phyloP scores from a whole-genome alignment of 306 rosid genomes.

The Vigna angularis region DNA sequence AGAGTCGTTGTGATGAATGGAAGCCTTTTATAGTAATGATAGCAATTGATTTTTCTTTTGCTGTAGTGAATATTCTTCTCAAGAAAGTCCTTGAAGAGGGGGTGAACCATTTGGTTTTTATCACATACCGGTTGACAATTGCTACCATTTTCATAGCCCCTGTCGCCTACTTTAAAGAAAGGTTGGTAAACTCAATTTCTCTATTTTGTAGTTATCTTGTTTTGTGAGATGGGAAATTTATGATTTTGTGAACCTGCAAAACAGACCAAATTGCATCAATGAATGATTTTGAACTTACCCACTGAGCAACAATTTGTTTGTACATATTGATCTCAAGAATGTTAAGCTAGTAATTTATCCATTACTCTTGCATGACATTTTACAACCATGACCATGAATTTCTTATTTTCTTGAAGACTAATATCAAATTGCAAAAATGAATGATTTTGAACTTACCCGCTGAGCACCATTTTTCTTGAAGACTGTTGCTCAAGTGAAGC shows the following conservation, averaged over 20 bases:
- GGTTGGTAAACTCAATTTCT: conserved; percentile 52
- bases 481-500: background rate
- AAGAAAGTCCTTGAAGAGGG: conserved; percentile 85
- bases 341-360: conserved; percentile 15
- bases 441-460: too few species aligned
- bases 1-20: conserved; percentile 62
- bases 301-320: conserved; percentile 4
- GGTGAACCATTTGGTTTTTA: conserved; percentile 87
- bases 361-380: conserved; percentile 10
- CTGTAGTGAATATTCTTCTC: conserved; percentile 80
- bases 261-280: conserved; percentile 11
- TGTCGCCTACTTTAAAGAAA: conserved; percentile 72
- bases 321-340: conserved; percentile 6
- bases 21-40: conserved; percentile 82
- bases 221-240: background rate
- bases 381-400: too few species aligned
- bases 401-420: too few species aligned
- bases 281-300: background rate
- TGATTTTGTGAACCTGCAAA: conserved; percentile 13
- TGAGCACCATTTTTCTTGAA: background rate
- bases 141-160: conserved; percentile 82
- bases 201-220: conserved; percentile 2
- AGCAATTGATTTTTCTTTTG: conserved; percentile 70
- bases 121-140: conserved; percentile 75
- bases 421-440: too few species aligned